phyloP scores from a whole-genome alignment of 2,329 filamentous ascomycete genomes.

The Claviceps pazoutovae region DNA sequence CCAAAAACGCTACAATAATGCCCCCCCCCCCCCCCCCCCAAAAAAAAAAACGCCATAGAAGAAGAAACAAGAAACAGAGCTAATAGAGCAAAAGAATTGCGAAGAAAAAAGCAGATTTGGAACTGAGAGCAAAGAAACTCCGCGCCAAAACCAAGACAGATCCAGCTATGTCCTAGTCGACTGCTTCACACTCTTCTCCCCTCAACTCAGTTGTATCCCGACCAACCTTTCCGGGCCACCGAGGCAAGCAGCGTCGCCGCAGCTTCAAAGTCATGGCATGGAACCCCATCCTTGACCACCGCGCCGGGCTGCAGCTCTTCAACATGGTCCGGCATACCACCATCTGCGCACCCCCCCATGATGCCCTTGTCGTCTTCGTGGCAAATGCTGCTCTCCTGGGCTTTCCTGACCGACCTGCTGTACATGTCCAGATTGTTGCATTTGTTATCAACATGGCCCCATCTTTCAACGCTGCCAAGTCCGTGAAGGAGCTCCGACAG shows the following conservation, averaged over 20 bases:
- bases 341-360: constrained; percentile 2
- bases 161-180: too few relatives aligned
- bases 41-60: too few relatives aligned
- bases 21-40: too few relatives aligned
- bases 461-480: background rate
- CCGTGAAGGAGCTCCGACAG: constrained; percentile 10
- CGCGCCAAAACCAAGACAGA: too few relatives aligned
- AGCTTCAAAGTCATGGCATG: constrained; percentile 2
- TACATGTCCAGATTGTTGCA: constrained; percentile 12
- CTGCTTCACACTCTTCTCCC: too few relatives aligned
- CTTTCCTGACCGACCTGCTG: constrained; percentile 3
- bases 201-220: background rate
- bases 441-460: constrained; percentile 2
- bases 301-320: constrained; percentile 10
- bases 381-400: background rate
- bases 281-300: background rate
- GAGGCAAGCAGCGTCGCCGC: background rate
- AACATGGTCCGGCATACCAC: constrained; percentile 9
- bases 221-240: constrained; percentile 4
- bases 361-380: background rate
- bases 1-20: too few relatives aligned
- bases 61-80: too few relatives aligned
- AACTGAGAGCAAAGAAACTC: too few relatives aligned
- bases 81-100: too few relatives aligned
- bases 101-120: too few relatives aligned